Evolutionary conservation across 352 stramenopile species (phyloP), one percentile per base, ranked within the genome.

Genomic region (Pythium monospermum): DNA sequence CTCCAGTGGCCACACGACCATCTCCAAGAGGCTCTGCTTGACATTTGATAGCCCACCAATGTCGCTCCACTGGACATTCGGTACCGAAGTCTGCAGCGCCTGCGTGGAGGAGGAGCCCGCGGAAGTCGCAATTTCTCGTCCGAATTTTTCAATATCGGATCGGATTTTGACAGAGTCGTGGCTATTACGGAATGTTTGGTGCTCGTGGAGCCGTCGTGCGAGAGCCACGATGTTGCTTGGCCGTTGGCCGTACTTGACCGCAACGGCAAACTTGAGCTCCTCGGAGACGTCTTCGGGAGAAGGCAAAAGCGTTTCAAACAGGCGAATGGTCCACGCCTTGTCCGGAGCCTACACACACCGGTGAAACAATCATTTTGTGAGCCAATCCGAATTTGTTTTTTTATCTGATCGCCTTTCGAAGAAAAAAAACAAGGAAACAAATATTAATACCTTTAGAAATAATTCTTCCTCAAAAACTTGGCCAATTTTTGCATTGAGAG

Each of bases 1-100:
- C 43, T 94, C 81, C 22, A 92, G 55, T 12, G 83, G 83, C 83
- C 83, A 94, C 18, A 94, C 83, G 3, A 89, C 81, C 81, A 90
- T 94, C 53, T 94, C 83, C 22, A 84, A 53, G 19, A 94, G 54
- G 6, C 53, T 77, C 53, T 92, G 81, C 51, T 94, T 94, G 45
- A 91, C 73, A 25, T 52, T 44, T 12, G 76, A 64, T 4, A 88
- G 57, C 0, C 83, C 83, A 21, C 83, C 83, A 37, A 94, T 94
- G 30, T 91, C 79, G 1, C 67, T 40, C 83, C 83, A 94, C 18
- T 54, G 65, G 6, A 94, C 78, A 18, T 77, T 70, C 12, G 80
- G 79, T 0, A 88, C 66, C 0, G 66, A 82, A 3, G 76, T 72
- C 12, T 62, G 64, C 1, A 88, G 43, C 0, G 63, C 63, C 13